phyloP scores from a whole-genome alignment of 2,329 filamentous ascomycete genomes.

The Lachnellula arida region DNA sequence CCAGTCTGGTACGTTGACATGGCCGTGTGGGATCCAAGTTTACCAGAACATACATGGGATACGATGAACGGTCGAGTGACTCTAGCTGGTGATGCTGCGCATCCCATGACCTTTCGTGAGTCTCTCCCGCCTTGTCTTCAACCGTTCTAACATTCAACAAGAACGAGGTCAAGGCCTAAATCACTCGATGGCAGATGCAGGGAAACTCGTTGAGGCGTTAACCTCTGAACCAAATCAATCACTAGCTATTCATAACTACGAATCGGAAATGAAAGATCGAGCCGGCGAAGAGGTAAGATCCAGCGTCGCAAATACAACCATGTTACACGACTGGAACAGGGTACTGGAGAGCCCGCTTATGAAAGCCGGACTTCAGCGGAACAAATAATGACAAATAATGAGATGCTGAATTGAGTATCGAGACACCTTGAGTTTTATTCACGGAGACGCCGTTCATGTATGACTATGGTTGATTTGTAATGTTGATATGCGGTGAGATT shows the following conservation, averaged over 20 bases:
- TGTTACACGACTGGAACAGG: conserved; percentile 41
- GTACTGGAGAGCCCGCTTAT: conserved; percentile 28
- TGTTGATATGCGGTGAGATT: too few species aligned
- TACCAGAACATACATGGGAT: conserved; percentile 31
- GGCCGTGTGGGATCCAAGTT: conserved; percentile 31
- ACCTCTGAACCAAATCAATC: conserved; percentile 18
- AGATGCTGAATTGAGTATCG: too few species aligned
- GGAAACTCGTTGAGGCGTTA: conserved; percentile 31
- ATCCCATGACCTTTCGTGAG: conserved; percentile 35
- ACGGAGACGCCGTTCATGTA: too few species aligned
- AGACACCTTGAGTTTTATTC: too few species aligned
- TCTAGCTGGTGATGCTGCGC: conserved; percentile 34
- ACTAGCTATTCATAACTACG: conserved; percentile 36
- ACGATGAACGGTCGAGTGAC: conserved; percentile 31
- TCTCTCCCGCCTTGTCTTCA: background rate
- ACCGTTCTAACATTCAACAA: conserved; percentile 25
- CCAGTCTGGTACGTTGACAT: conserved; percentile 29
- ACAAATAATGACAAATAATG: conserved; percentile 11
- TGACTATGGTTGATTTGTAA: too few species aligned
- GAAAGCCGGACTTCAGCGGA: background rate
- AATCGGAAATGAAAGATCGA: conserved; percentile 42
- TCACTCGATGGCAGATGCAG: conserved; percentile 41
- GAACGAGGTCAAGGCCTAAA: conserved; percentile 48
- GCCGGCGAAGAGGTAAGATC: conserved; percentile 40
- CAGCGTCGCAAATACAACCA: conserved; percentile 40